Evolutionary conservation across 306 rosid species (phyloP), one percentile per base, ranked within the genome.

Genomic region (Oemleria cerasiformis): DNA sequence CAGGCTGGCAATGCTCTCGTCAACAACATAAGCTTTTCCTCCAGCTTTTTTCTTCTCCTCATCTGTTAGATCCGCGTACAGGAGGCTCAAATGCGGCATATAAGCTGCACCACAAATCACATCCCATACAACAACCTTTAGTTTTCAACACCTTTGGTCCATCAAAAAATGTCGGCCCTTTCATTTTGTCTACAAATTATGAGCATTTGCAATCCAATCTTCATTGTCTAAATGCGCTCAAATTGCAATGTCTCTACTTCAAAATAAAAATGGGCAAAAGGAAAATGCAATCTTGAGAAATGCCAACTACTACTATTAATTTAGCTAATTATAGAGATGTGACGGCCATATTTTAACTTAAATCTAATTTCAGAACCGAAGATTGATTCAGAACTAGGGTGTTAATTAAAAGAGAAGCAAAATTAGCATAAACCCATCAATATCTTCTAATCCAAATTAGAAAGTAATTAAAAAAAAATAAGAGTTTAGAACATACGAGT

Each of bases 11-110:
- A 90, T 81, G 70, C 67, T 66, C 60, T 77, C 77, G 8, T 88
- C 96, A 5, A 93, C 88, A 63, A 7, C 55, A 25, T 75, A 80
- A 39, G 85, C 87, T 72, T 73, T 88, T 65, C 86, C 90, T 74
- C 63, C 65, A 44, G 94, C 96, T 74, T 72, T 78, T 58, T 67
- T 83, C 92, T 87, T 93, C 84, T 86, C 92, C n/a, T 91, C 92
- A 0, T 88, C 91, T 8, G 81, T 77, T 58, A 93, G 74, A 68
- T 90, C 88, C 20, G 66, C 85, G 70, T 93, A 93, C 4, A 93
- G 84, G 49, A 93, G 73, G 84, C 98, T 90, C 81, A 93, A 41
- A 80, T 90, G 98, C 2, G 94, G 98, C 87, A 88, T 84, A 73
- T 88, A 93, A 42, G 92, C 96, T 92, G 88, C 81, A 53, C 23